A percentile compares a stretch with the other conserved stretches of the same genome.
Conservation (phyloP, 1,284 basidiomycete genomes). For the Cutaneotrichosporon sp. region DNA sequence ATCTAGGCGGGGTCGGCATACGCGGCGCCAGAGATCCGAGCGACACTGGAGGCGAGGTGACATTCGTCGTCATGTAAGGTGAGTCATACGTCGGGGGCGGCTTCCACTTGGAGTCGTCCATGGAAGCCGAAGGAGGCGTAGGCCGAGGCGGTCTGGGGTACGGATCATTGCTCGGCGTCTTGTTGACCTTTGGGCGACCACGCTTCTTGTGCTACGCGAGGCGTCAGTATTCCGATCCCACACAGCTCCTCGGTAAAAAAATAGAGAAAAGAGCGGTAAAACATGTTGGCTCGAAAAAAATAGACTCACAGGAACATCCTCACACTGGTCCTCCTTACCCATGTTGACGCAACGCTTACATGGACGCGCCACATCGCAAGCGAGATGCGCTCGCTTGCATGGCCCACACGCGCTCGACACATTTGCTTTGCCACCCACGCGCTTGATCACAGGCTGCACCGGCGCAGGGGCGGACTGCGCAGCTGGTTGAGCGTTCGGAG, state of each 20-base stretch:
- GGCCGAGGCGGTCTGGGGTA: conserved; percentile 16
- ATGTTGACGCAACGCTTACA: conserved; percentile 45
- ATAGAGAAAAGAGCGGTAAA: neutral
- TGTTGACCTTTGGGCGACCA: conserved; percentile 40
- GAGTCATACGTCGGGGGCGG: conserved; percentile 22
- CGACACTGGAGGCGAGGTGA: conserved; percentile 5
- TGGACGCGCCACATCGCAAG: conserved; percentile 41
- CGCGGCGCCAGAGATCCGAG: neutral
- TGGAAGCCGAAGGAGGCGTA: neutral
- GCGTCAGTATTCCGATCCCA: neutral
- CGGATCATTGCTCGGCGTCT: conserved; percentile 28
- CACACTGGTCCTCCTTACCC: conserved; percentile 41
- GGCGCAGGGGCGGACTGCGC: neutral
- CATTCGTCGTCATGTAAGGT: conserved; percentile 12
- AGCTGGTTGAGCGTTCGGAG: neutral
- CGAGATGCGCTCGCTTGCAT: conserved; percentile 43
- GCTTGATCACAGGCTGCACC: conserved; percentile 13
- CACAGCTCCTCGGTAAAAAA: neutral
- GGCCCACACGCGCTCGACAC: conserved; percentile 41
- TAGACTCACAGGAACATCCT: conserved; percentile 44
- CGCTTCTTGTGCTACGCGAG: conserved; percentile 41
- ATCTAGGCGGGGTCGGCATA: conserved; percentile 8
- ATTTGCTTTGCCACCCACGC: conserved; percentile 31
- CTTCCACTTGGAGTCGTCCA: conserved; percentile 23
- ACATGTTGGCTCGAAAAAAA: neutral